Evolutionary conservation across 2,329 filamentous ascomycete genomes (phyloP).

Genomic region (Paecilomyces fulvus): DNA sequence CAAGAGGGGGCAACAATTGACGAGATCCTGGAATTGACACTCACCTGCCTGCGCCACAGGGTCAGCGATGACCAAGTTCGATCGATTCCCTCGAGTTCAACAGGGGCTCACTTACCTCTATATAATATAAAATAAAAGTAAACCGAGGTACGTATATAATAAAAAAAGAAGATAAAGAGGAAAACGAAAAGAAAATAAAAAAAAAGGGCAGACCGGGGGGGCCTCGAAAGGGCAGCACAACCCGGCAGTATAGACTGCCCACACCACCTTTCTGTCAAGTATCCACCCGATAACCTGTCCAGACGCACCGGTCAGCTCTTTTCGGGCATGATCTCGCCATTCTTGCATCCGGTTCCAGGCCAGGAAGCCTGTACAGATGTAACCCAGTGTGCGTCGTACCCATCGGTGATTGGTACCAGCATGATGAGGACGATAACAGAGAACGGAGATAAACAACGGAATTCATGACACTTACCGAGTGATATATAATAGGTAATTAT

Average conservation of each 20-base stretch:
- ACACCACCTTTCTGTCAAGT: background rate
- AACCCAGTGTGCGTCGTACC: too few relatives aligned
- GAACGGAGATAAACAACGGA: background rate
- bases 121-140: background rate
- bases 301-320: background rate
- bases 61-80: background rate
- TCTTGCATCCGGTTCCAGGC: background rate
- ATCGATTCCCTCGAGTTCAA: background rate
- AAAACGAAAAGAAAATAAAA: background rate
- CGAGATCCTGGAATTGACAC: background rate
- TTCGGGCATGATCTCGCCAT: background rate
- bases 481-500: background rate
- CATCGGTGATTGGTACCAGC: too few relatives aligned
- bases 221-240: background rate
- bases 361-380: too few relatives aligned
- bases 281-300: background rate
- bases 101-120: background rate
- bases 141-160: background rate
- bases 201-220: background rate
- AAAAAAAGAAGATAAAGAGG: background rate
- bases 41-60: background rate
- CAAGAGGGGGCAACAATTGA: background rate
- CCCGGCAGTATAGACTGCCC: background rate
- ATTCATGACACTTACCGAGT: background rate
- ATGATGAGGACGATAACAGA: too few relatives aligned